Base-by-base conservation (phyloP, 2,329 filamentous ascomycete species). In the Blastomyces gilchristii region DNA sequence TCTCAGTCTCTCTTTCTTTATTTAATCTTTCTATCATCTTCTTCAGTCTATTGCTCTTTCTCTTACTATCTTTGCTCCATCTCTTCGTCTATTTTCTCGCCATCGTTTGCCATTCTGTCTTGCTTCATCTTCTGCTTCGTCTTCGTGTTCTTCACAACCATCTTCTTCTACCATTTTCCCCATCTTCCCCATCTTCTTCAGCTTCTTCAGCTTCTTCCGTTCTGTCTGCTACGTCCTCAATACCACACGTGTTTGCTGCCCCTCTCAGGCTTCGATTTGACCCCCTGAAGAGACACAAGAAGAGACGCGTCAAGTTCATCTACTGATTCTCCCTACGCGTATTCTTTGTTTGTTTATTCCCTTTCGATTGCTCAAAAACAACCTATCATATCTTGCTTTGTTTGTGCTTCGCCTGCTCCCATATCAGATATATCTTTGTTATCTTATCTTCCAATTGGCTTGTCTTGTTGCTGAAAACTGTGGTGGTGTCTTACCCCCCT, bases 11-110 rank as follows among this genome's bases (percentile, higher is more conserved):
- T 66, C 64, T 65, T 62, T 61, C 62, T 47, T 37, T 50, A 47
- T 31, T 31, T 4, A 31, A 60, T 62, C 58, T 47, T 63, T 63
- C 54, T 34, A 61, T 58, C 64, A 74, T 73, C 69, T 73, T 65
- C 70, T 67, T 60, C 68, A 71, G 71, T 39, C 41, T 60, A 59
- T 61, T 47, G n/a, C n/a, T 58, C 25, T 62, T 64, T 67, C 64
- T 64, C 60, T 66, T 63, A 69, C 67, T 22, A 49, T 49, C 7
- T 49, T 49, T 22, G 66, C 59, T 67, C 66, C 63, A 64, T 57
- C 37, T 65, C 22, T 60, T 64, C 62, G 53, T 63, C 63, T 62
- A 62, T 64, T 65, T 62, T 67, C 63, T 43, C 56, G 37, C 60
- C 58, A 45, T 62, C 47, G 62, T 43, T 63, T 59, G 62, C 61